A percentile compares a stretch with the other conserved stretches of the same genome.
Evolutionary conservation across 805 yeast genomes (phyloP).

Genomic region (Spathaspora sp.): DNA sequence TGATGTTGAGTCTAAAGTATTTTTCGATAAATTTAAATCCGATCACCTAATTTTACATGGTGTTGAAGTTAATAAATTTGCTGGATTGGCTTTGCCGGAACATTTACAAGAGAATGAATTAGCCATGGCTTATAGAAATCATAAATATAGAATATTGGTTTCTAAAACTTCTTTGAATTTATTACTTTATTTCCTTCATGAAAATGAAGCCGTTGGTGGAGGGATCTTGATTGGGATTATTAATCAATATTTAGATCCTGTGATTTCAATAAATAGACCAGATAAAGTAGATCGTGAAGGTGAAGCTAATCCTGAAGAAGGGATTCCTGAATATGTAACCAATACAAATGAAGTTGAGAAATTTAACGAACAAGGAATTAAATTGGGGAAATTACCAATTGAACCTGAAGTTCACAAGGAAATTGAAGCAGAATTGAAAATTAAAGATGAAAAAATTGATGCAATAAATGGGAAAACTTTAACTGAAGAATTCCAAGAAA

Average conservation of each 20-base stretch:
- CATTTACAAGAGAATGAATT: constrained; percentile 80
- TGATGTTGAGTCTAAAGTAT: constrained; percentile 60
- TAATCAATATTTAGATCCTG: constrained; percentile 72
- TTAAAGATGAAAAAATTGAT: constrained; percentile 57
- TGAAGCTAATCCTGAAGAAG: constrained; percentile 50
- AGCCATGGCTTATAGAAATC: constrained; percentile 68
- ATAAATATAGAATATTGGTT: constrained; percentile 71
- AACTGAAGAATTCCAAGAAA: constrained; percentile 36
- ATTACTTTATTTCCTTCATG: constrained; percentile 81
- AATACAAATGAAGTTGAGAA: constrained; percentile 48
- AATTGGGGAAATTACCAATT: constrained; percentile 78
- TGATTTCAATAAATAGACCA: constrained; percentile 39
- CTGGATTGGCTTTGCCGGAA: constrained; percentile 72
- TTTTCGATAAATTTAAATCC: constrained; percentile 67
- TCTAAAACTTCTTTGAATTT: constrained; percentile 84
- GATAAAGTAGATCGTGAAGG: constrained; percentile 42
- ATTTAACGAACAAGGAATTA: constrained; percentile 69
- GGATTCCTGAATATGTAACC: constrained; percentile 44
- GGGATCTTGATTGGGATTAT: constrained; percentile 79
- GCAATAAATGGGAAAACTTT: constrained; percentile 34
- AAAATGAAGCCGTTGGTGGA: constrained; percentile 90
- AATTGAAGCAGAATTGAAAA: constrained; percentile 76
- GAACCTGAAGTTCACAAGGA: constrained; percentile 85
- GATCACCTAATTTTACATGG: constrained; percentile 79
- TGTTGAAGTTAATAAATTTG: constrained; percentile 66